phyloP scores from a whole-genome alignment of 2,329 filamentous ascomycete genomes.

The Clarireedia monteithiana region DNA sequence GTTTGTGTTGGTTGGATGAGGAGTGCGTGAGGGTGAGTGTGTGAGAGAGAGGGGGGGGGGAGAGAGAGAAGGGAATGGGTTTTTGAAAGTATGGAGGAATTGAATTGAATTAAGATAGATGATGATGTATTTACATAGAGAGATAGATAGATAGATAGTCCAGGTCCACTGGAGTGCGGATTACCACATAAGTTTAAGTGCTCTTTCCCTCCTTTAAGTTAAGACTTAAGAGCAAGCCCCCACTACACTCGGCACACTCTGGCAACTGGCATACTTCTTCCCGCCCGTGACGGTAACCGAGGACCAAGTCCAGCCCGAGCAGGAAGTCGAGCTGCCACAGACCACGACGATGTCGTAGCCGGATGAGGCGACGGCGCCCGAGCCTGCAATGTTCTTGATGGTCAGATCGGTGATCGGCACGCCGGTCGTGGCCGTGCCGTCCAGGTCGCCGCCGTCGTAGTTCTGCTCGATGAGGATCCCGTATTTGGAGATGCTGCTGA shows the following conservation, averaged over 20 bases:
- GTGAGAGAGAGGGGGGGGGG: no score
- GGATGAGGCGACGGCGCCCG: slow-evolving; percentile 25
- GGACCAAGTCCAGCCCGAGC: slow-evolving; percentile 46
- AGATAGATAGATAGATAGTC: no score
- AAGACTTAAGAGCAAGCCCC: background rate
- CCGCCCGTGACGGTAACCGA: slow-evolving; percentile 44
- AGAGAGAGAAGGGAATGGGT: no score
- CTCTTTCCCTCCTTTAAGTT: no score
- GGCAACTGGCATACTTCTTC: slow-evolving; percentile 34
- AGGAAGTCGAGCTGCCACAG: slow-evolving; percentile 35
- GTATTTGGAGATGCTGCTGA: slow-evolving; percentile 37
- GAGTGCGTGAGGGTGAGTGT: no score
- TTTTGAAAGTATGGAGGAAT: no score
- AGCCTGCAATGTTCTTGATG: slow-evolving; percentile 36
- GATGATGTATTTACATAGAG: no score
- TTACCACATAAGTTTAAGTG: no score
- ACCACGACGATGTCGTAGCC: slow-evolving; percentile 43
- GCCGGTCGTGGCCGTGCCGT: slow-evolving; percentile 25
- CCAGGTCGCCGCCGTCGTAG: slow-evolving; percentile 31
- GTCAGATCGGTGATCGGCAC: slow-evolving; percentile 46
- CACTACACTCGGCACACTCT: slow-evolving; percentile 29
- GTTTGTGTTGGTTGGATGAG: no score
- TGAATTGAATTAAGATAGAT: no score
- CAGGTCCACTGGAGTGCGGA: no score
- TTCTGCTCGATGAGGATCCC: slow-evolving; percentile 51